phyloP scores from a whole-genome alignment of 129 eudicot species.

The Solidago caesia region DNA sequence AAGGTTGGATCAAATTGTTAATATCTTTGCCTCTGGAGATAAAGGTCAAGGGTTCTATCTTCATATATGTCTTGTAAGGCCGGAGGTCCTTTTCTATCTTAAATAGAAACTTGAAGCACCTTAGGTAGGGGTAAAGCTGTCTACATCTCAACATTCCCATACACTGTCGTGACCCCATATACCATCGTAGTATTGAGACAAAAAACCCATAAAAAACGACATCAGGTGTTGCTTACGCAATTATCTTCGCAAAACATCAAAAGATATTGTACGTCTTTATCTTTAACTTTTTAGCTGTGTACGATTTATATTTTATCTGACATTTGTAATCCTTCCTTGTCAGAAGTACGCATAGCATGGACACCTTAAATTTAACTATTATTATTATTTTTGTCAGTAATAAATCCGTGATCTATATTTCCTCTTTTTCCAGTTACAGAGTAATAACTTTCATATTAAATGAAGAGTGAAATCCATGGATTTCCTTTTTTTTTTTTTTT shows the following conservation, averaged over 20 bases:
- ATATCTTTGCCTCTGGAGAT: too few species aligned
- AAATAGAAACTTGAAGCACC: too few species aligned
- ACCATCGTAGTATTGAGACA: too few species aligned
- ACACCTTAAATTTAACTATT: background rate
- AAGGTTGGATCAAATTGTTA: too few species aligned
- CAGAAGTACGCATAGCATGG: constrained; percentile 24
- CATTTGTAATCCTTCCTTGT: constrained; percentile 21
- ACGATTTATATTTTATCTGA: constrained; percentile 19
- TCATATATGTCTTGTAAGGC: too few species aligned
- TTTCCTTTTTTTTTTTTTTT: background rate
- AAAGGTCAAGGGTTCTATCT: too few species aligned
- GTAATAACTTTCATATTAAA: background rate
- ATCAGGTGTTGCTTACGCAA: too few species aligned
- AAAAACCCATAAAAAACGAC: too few species aligned
- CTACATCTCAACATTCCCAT: too few species aligned
- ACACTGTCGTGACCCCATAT: too few species aligned
- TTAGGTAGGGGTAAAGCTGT: too few species aligned
- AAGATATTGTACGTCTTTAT: background rate
- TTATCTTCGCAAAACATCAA: background rate
- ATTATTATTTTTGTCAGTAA: background rate
- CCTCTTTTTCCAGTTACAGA: background rate
- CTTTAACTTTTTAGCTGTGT: background rate
- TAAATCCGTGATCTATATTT: background rate
- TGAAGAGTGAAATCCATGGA: constrained; percentile 16
- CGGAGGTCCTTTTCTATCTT: too few species aligned